Evolutionary conservation across 495 filamentous ascomycete species (phyloP).

Genomic region (Xylaria grammica): DNA sequence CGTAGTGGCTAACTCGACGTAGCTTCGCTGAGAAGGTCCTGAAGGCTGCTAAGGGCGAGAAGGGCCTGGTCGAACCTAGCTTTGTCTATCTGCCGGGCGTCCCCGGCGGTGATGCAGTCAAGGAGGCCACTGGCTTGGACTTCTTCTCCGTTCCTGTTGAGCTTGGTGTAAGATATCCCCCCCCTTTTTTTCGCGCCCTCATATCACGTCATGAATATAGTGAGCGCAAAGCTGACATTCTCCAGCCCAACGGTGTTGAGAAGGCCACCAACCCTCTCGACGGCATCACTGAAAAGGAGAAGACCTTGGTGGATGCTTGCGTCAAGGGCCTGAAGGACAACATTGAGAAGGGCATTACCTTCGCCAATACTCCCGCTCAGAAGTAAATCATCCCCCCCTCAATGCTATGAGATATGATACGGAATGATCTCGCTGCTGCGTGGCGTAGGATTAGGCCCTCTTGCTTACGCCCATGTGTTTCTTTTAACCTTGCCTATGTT

Average conservation of each 20-base stretch:
- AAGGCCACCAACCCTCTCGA: slow-evolving; percentile 80
- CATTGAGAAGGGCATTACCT: slow-evolving; percentile 90
- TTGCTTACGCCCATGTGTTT: slow-evolving; percentile 8
- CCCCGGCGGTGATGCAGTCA: slow-evolving; percentile 81
- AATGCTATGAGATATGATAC: slow-evolving; percentile 28
- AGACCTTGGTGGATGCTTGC: slow-evolving; percentile 78
- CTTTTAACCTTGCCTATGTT: slow-evolving; percentile 15
- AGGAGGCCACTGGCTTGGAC: slow-evolving; percentile 79
- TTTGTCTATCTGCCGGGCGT: slow-evolving; percentile 94
- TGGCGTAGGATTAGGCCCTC: slow-evolving; percentile 4
- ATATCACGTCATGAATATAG: neutral
- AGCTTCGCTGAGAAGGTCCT: slow-evolving; percentile 93
- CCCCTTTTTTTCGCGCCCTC: neutral
- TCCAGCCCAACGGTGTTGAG: slow-evolving; percentile 78
- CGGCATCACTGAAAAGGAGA: slow-evolving; percentile 77
- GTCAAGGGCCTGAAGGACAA: slow-evolving; percentile 83
- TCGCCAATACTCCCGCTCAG: slow-evolving; percentile 80
- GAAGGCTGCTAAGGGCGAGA: slow-evolving; percentile 84
- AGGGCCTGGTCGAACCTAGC: slow-evolving; percentile 90
- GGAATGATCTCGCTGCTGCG: slow-evolving; percentile 21
- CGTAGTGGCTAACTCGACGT: slow-evolving; percentile 22
- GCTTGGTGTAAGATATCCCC: slow-evolving; percentile 75
- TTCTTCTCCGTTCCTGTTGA: slow-evolving; percentile 96
- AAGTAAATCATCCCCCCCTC: slow-evolving; percentile 46
- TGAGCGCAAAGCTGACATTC: slow-evolving; percentile 36